phyloP scores from a whole-genome alignment of 441 rosid species.

The Croton setiger region DNA sequence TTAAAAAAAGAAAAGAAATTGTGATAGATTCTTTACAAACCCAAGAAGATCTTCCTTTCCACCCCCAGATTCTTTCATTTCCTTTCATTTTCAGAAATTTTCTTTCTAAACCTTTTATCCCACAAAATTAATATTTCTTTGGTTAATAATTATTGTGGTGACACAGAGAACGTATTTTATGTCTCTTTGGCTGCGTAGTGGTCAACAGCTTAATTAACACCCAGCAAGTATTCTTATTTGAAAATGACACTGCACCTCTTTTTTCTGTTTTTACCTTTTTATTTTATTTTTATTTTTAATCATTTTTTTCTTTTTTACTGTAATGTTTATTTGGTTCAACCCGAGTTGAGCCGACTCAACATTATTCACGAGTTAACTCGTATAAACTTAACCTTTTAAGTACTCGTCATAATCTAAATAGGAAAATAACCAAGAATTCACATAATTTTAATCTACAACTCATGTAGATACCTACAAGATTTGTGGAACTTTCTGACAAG shows the following conservation, averaged over 20 bases:
- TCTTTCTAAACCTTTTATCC: constrained; percentile 28
- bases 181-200: constrained; percentile 27
- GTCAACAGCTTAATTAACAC: constrained; percentile 14
- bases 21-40: constrained; percentile 28
- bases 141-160: constrained; percentile 22
- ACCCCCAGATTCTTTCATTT: constrained; percentile 24
- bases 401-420: too few species aligned
- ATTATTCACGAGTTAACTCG: neutral
- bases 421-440: too few species aligned
- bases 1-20: constrained; percentile 1
- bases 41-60: constrained; percentile 19
- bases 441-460: too few species aligned
- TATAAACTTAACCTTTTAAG: too few species aligned
- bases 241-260: constrained; percentile 26
- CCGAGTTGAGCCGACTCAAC: neutral
- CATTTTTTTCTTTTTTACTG: neutral
- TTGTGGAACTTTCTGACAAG: too few species aligned
- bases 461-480: too few species aligned
- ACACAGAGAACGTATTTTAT: constrained; percentile 19
- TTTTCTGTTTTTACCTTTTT: neutral
- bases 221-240: constrained; percentile 11
- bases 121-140: neutral
- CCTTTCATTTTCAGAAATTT: constrained; percentile 32
- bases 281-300: neutral
- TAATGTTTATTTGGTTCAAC: too few species aligned